Percentiles rank a stretch among this genome's conserved stretches.
Evolutionary conservation across 148 eudicot species (phyloP).

Genomic region (Agrostemma githago): DNA sequence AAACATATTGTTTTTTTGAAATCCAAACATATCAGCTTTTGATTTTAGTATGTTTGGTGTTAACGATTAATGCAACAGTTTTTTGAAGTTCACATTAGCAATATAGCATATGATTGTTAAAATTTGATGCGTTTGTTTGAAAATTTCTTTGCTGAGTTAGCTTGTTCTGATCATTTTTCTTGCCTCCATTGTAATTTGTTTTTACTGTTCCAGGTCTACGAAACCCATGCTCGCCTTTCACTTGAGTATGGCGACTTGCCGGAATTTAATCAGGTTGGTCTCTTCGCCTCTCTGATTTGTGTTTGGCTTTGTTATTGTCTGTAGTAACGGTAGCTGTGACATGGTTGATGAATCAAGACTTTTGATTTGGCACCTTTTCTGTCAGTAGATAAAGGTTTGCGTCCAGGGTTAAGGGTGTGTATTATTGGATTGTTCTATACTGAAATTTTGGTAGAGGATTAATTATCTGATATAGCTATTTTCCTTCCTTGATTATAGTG

Average conservation of each 20-base stretch:
- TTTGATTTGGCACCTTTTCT: not conserved
- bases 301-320: not conserved
- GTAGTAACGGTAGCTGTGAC: not conserved
- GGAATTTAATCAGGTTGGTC: conserved; percentile 84
- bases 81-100: not conserved
- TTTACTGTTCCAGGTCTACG: conserved; percentile 63
- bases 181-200: conserved; percentile 7
- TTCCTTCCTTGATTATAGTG: conserved; percentile 52
- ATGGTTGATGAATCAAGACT: not conserved
- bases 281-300: not conserved
- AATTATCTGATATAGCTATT: conserved; percentile 5
- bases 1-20: not conserved
- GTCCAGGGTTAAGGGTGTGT: not conserved
- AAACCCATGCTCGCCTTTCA: conserved; percentile 94
- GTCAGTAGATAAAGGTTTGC: not conserved
- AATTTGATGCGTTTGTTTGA: not conserved
- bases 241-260: conserved; percentile 93
- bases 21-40: not conserved
- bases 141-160: not conserved
- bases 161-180: not conserved
- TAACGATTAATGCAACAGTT: not conserved
- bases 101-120: not conserved
- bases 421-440: not conserved
- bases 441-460: not conserved
- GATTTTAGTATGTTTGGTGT: not conserved